Conservation (phyloP, 2,329 filamentous ascomycete genomes). For the Diaporthe sp. region DNA sequence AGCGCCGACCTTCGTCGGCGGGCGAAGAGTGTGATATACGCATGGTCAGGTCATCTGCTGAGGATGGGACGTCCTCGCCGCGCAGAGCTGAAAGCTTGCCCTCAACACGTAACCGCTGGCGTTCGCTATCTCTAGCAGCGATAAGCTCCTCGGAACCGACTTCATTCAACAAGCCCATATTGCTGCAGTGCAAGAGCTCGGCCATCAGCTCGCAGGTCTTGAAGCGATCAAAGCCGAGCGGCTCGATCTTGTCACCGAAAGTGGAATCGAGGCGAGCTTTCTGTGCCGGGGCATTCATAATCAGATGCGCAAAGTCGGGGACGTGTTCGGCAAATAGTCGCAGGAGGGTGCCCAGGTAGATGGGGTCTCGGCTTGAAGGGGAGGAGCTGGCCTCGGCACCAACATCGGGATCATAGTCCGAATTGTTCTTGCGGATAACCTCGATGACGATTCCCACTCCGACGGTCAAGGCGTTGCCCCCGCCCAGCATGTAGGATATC, state of each 20-base stretch:
- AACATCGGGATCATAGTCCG: slow-evolving; percentile 96
- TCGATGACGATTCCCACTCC: slow-evolving; percentile 98
- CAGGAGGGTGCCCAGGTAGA: slow-evolving; percentile 92
- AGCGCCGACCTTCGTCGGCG: slow-evolving; percentile 75
- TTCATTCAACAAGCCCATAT: slow-evolving; percentile 97
- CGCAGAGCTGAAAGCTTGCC: slow-evolving; percentile 74
- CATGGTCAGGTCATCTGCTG: slow-evolving; percentile 75
- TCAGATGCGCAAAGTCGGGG: slow-evolving; percentile 92
- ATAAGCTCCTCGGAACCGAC: slow-evolving; percentile 90
- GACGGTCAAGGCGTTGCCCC: slow-evolving; percentile 94
- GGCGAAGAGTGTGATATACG: slow-evolving; percentile 62
- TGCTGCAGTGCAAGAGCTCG: slow-evolving; percentile 96
- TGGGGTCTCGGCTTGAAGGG: slow-evolving; percentile 90
- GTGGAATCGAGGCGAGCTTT: slow-evolving; percentile 85
- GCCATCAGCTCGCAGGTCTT: slow-evolving; percentile 99
- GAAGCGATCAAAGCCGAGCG: slow-evolving; percentile 96
- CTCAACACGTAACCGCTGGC: slow-evolving; percentile 82
- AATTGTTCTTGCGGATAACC: slow-evolving; percentile 99
- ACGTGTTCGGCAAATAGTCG: slow-evolving; percentile 92
- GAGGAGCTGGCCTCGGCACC: slow-evolving; percentile 83
- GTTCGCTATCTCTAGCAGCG: slow-evolving; percentile 81
- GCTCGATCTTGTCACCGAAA: slow-evolving; percentile 92
- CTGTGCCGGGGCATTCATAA: slow-evolving; percentile 82
- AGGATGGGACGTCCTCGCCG: slow-evolving; percentile 58
- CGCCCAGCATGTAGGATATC: slow-evolving; percentile 91